Conservation (phyloP, 108 stramenopile genomes). For the Epithemia pelagica region DNA sequence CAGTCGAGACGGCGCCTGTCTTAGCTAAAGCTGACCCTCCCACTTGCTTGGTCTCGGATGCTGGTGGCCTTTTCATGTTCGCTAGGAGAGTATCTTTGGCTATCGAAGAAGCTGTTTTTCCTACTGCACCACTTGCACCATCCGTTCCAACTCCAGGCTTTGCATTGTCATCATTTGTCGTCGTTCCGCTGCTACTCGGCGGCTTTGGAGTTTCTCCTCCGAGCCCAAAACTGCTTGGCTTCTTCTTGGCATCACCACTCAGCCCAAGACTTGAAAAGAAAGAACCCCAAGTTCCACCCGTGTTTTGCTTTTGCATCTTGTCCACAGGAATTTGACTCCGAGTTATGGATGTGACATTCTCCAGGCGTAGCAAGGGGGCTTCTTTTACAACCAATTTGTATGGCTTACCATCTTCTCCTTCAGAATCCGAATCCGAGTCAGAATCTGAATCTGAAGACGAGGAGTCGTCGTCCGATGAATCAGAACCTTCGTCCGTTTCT, state of each 20-base stretch:
- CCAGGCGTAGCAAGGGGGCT: slow-evolving; percentile 12
- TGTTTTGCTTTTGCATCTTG: not conserved
- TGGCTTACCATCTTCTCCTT: slow-evolving; percentile 3
- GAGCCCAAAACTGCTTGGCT: not conserved
- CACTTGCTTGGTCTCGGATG: too few species aligned
- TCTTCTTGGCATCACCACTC: not conserved
- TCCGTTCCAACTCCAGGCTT: not conserved
- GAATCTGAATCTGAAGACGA: not conserved
- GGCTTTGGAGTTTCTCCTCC: not conserved
- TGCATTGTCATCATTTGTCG: not conserved
- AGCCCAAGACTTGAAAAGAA: not conserved
- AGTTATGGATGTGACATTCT: slow-evolving; percentile 12
- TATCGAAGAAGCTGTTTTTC: not conserved
- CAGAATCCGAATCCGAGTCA: not conserved
- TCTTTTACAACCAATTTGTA: slow-evolving; percentile 11
- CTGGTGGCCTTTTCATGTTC: too few species aligned
- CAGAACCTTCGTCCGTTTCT: too few species aligned
- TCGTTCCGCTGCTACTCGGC: not conserved
- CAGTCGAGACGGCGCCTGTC: too few species aligned
- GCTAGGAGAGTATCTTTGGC: too few species aligned
- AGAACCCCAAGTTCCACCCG: not conserved
- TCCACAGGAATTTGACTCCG: slow-evolving; percentile 3
- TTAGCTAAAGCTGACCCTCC: too few species aligned
- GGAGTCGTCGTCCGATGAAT: too few species aligned
- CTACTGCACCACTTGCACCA: not conserved